These are phyloP conservation scores for Pugionium cornutum DNA, from an alignment of 345 rosid species.

Conservation along the genomic window DNA sequence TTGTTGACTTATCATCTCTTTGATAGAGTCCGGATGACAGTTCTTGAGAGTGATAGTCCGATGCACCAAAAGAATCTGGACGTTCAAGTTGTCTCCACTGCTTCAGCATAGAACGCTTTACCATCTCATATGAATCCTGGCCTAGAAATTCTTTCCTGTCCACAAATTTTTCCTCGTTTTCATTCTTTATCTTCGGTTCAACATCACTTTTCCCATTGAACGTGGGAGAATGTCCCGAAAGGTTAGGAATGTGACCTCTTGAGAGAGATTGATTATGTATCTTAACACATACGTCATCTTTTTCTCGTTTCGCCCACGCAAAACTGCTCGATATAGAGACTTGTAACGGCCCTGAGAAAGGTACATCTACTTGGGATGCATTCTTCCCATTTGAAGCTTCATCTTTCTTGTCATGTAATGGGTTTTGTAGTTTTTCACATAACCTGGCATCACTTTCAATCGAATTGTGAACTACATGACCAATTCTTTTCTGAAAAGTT, in stretches of 20 bases:
- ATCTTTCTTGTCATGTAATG: slow-evolving; percentile 51
- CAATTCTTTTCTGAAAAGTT: slow-evolving; percentile 43
- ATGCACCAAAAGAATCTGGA: slow-evolving; percentile 84
- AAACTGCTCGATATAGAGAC: slow-evolving; percentile 85
- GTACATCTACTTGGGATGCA: slow-evolving; percentile 87
- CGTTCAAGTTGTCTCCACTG: slow-evolving; percentile 80
- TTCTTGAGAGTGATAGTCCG: slow-evolving; percentile 88
- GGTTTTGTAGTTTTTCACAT: slow-evolving; percentile 49
- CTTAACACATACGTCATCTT: slow-evolving; percentile 52
- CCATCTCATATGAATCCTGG: slow-evolving; percentile 54
- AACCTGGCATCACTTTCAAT: slow-evolving; percentile 39
- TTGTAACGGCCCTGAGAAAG: slow-evolving; percentile 86
- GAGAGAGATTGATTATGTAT: slow-evolving; percentile 65
- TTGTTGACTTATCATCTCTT: slow-evolving; percentile 65
- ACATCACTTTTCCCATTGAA: slow-evolving; percentile 46
- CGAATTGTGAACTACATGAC: slow-evolving; percentile 36
- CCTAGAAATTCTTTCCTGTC: slow-evolving; percentile 53
- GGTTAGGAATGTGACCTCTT: slow-evolving; percentile 56
- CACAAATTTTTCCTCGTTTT: slow-evolving; percentile 38
- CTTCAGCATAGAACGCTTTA: slow-evolving; percentile 59
- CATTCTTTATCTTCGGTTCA: slow-evolving; percentile 48
- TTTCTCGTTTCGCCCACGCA: slow-evolving; percentile 88
- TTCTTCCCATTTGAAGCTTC: slow-evolving; percentile 74
- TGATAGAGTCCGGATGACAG: slow-evolving; percentile 67
- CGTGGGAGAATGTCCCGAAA: slow-evolving; percentile 50